phyloP scores from a whole-genome alignment of 352 stramenopile species.

The Phytophthora podocarpi region DNA sequence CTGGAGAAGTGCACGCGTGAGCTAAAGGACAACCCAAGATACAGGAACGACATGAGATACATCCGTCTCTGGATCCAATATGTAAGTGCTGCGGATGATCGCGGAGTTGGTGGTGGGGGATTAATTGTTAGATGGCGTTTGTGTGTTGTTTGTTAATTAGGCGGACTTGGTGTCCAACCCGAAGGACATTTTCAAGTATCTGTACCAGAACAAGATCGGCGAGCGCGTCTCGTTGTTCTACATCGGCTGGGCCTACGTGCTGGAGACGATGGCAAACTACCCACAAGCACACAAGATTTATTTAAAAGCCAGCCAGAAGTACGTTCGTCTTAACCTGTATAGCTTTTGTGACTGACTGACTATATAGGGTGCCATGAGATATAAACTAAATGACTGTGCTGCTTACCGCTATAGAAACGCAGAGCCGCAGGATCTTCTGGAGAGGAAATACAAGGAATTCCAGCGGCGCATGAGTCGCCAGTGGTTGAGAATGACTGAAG shows the following conservation, averaged over 20 bases:
- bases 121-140: neutral
- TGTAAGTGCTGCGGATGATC: constrained; percentile 41
- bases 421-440: constrained; percentile 64
- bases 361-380: neutral
- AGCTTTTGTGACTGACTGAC: neutral
- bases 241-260: constrained; percentile 84
- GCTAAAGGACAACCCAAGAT: constrained; percentile 63
- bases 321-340: too few species aligned
- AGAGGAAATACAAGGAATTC: constrained; percentile 84
- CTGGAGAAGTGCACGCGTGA: constrained; percentile 78
- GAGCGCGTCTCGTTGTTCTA: constrained; percentile 85
- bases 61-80: constrained; percentile 90
- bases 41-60: constrained; percentile 85
- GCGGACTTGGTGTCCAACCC: constrained; percentile 85
- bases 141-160: constrained; percentile 36
- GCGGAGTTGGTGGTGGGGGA: neutral
- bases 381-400: constrained; percentile 5
- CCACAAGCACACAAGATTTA: constrained; percentile 88
- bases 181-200: constrained; percentile 90
- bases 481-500: constrained; percentile 73
- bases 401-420: constrained; percentile 53
- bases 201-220: constrained; percentile 89
- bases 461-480: constrained; percentile 84
- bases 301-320: constrained; percentile 87
- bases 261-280: constrained; percentile 84